Base-by-base conservation (phyloP, 306 rosid species). In the Pterocarpus macrocarpus region DNA sequence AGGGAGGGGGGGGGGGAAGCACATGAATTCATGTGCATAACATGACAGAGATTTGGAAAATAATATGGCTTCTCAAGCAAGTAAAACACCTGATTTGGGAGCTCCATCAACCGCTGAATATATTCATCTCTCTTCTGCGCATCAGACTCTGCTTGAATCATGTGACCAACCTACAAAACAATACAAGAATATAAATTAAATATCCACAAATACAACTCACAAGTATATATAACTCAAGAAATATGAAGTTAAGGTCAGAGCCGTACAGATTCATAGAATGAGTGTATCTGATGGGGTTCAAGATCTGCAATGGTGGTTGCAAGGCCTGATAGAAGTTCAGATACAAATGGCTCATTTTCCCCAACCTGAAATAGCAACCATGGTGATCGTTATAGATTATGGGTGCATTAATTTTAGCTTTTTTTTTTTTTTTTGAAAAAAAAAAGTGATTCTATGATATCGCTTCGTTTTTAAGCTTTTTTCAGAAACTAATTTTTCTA, bases 71-170 rank as follows among this genome's bases (percentile, higher is more conserved):
- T 47, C 44, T 36, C 52, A 52, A 66, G 73, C 67, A 84, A 53
- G 73, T 14, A 45, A 58, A 36, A 56, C 30, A 95, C 99, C 97
- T 93, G 96, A 75, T 96, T 93, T 65, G 99, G 99, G 35, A 96
- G 97, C 76, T 67, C 87, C 99, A 96, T 96, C 89, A 96, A 81
- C 72, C 97, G 86, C 80, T 93, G 97, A 33, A 96, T 80, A 90
- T 87, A 96, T 78, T 96, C 99, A 79, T 93, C 99, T 83, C 99
- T 89, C 86, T 92, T 93, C 69, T 88, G 96, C 17, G 83, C 84
- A 83, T 96, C 99, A 52, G 97, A 71, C 83, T 96, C 99, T 10
- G 98, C 99, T 82, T 93, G 99, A 88, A 93, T 90, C 99, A 96
- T 96, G 67, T 93, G 89, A 75, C 89, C 98, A 66, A 96, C 99